Evolutionary conservation across 306 rosid genomes (phyloP).

Genomic region (Bauhinia variegata): DNA sequence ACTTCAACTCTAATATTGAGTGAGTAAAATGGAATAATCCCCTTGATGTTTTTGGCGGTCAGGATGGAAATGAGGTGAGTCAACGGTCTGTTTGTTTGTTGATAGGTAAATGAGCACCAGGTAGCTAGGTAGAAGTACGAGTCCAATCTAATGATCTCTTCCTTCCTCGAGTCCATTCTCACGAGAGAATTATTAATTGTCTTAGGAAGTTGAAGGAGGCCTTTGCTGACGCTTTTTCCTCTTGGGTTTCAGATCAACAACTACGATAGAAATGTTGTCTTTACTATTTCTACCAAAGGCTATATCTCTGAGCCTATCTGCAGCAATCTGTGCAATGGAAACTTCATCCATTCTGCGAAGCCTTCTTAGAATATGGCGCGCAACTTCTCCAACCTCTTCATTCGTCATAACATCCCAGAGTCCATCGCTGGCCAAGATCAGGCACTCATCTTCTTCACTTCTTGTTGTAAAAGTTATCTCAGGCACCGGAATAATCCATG

Average conservation of each 20-base stretch:
- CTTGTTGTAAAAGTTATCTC: constrained; percentile 67
- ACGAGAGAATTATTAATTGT: constrained; percentile 9
- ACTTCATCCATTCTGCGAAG: constrained; percentile 54
- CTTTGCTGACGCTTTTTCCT: constrained; percentile 62
- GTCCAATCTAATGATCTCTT: constrained; percentile 13
- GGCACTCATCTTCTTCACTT: constrained; percentile 79
- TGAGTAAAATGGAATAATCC: constrained; percentile 3
- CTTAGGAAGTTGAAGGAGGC: constrained; percentile 36
- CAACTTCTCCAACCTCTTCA: constrained; percentile 80
- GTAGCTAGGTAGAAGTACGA: constrained; percentile 25
- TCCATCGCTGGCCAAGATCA: constrained; percentile 83
- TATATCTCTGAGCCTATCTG: constrained; percentile 72
- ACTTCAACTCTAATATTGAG: neutral
- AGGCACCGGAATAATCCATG: constrained; percentile 88
- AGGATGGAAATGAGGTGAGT: neutral
- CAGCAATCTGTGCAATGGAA: constrained; percentile 70
- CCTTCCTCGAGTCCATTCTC: constrained; percentile 11
- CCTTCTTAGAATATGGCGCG: constrained; percentile 69
- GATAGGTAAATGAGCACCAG: neutral
- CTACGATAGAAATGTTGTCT: constrained; percentile 78
- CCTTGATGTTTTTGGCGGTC: constrained; percentile 18
- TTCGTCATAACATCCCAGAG: constrained; percentile 88
- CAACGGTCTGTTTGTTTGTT: too few relatives aligned
- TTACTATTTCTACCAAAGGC: constrained; percentile 68
- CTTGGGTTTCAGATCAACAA: constrained; percentile 76